A percentile compares a stretch with the other conserved stretches of the same genome.
Conservation (phyloP, 1,284 basidiomycete genomes). For the Ceratobasidium sp. region DNA sequence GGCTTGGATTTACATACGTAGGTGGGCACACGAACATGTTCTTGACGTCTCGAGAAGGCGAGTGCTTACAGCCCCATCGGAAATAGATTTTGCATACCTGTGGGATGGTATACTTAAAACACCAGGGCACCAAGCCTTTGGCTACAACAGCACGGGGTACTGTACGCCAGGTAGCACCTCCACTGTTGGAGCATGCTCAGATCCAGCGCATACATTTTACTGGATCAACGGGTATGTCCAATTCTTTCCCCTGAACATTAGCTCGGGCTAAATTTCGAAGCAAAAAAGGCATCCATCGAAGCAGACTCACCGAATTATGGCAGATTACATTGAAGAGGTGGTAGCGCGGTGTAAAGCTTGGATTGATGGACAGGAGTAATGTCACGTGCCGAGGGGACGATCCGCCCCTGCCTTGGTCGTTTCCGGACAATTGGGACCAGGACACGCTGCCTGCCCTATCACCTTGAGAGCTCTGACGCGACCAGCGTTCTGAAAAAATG, state of each 20-base stretch:
- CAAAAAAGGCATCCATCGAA: constrained; percentile 35
- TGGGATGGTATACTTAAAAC: constrained; percentile 33
- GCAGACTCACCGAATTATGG: constrained; percentile 38
- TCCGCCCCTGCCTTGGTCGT: too few relatives aligned
- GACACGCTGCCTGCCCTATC: too few relatives aligned
- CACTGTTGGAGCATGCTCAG: constrained; percentile 22
- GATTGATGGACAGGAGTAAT: too few relatives aligned
- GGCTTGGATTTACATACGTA: constrained; percentile 23
- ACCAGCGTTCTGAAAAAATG: too few relatives aligned
- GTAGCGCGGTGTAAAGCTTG: constrained; percentile 10
- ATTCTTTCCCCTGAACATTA: not conserved
- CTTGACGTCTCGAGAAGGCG: not conserved
- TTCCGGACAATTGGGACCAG: too few relatives aligned
- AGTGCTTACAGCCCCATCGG: not conserved
- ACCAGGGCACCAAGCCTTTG: constrained; percentile 31
- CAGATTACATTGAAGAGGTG: constrained; percentile 36
- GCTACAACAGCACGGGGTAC: constrained; percentile 24
- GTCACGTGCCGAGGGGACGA: too few relatives aligned
- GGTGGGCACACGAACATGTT: not conserved
- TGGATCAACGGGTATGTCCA: constrained; percentile 31
- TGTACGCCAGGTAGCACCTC: constrained; percentile 26
- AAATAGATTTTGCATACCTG: constrained; percentile 31
- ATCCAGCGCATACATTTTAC: constrained; percentile 41
- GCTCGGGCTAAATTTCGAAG: not conserved
- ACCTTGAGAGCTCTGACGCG: too few relatives aligned